phyloP scores from a whole-genome alignment of 2,329 filamentous ascomycete species.

The Colletotrichum sp. region DNA sequence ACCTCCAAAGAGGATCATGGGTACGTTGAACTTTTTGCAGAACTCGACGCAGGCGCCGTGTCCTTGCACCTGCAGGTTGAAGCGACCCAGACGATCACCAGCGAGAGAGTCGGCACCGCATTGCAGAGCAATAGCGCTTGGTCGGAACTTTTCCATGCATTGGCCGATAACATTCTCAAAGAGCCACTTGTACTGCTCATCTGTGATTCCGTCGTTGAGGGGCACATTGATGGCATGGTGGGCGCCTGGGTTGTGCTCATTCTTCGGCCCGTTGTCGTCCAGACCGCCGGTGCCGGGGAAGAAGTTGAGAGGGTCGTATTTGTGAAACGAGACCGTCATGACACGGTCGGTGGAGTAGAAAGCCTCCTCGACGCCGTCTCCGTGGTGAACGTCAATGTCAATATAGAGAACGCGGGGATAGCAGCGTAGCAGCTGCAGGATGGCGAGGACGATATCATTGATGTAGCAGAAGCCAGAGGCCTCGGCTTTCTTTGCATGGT shows the following conservation, averaged over 20 bases:
- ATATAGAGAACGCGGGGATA: conserved; percentile 91
- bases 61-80: conserved; percentile 95
- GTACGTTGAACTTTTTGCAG: conserved; percentile 80
- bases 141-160: conserved; percentile 84
- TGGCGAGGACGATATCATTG: conserved; percentile 96
- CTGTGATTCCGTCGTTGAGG: conserved; percentile 88
- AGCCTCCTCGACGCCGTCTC: conserved; percentile 89
- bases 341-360: conserved; percentile 90
- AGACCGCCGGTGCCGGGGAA: conserved; percentile 92
- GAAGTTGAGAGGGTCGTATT: conserved; percentile 84
- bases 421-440: conserved; percentile 83
- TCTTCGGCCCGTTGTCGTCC: conserved; percentile 82
- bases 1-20: conserved; percentile 89
- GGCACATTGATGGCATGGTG: conserved; percentile 93
- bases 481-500: conserved; percentile 94
- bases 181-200: conserved; percentile 84
- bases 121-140: conserved; percentile 89
- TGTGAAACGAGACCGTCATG: conserved; percentile 95
- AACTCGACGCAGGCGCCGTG: conserved; percentile 92
- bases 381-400: conserved; percentile 92
- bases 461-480: conserved; percentile 98
- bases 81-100: conserved; percentile 90
- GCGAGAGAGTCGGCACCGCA: conserved; percentile 95
- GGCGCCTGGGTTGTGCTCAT: conserved; percentile 84
- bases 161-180: conserved; percentile 83